Percentiles rank a stretch among this genome's conserved stretches.
Evolutionary conservation across 192 early-diverging fungal species (phyloP).

Genomic region (Ramicandelaber brevisporus): DNA sequence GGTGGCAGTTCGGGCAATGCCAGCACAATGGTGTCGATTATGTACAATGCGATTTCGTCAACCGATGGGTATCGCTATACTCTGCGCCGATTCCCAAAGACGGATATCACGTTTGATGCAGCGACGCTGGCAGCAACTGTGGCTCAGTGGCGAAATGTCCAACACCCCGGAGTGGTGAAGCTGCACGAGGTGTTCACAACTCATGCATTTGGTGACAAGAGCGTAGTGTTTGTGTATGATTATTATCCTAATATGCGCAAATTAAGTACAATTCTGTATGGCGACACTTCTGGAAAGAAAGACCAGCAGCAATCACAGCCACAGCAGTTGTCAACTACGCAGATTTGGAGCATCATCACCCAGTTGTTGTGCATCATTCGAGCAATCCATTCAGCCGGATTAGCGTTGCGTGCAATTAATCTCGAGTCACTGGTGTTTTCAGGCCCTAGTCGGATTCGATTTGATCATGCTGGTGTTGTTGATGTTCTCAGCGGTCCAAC

Average conservation of each 20-base stretch:
- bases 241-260: slow-evolving; percentile 9
- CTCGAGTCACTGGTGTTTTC: slow-evolving; percentile 66
- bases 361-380: slow-evolving; percentile 58
- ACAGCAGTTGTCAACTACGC: slow-evolving; percentile 31
- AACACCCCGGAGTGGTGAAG: slow-evolving; percentile 61
- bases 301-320: no score
- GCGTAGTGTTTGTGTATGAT: slow-evolving; percentile 11
- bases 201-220: slow-evolving; percentile 73
- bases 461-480: slow-evolving; percentile 10
- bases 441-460: slow-evolving; percentile 40
- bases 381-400: slow-evolving; percentile 52
- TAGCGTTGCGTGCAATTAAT: slow-evolving; percentile 56
- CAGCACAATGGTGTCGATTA: no score
- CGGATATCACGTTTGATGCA: slow-evolving; percentile 50
- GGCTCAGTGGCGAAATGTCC: slow-evolving; percentile 62
- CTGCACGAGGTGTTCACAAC: slow-evolving; percentile 89
- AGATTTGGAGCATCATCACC: slow-evolving; percentile 57
- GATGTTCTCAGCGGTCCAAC: slow-evolving; percentile 14
- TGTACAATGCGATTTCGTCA: slow-evolving; percentile 57
- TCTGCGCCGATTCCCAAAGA: slow-evolving; percentile 57
- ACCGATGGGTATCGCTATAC: slow-evolving; percentile 68
- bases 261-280: no score
- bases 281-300: no score
- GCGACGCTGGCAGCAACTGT: slow-evolving; percentile 53
- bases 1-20: no score